These are phyloP conservation scores for Paulownia fortunei DNA, from an alignment of 257 asterid species.

Conservation along the genomic window DNA sequence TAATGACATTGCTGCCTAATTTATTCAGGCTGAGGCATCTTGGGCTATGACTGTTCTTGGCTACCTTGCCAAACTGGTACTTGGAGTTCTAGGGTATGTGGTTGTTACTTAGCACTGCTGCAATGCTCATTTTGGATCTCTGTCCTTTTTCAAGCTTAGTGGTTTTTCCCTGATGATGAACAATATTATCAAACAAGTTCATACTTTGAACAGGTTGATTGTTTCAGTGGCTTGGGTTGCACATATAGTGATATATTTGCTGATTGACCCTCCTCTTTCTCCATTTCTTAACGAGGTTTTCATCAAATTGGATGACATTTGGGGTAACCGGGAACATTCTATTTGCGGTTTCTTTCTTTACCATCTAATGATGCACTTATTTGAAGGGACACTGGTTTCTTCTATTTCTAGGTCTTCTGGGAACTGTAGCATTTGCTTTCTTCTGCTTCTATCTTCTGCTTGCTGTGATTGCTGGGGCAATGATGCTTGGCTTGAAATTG, in stretches of 20 bases:
- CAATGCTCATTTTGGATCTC: slow-evolving; percentile 9
- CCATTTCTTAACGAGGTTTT: slow-evolving; percentile 84
- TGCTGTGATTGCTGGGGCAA: slow-evolving; percentile 89
- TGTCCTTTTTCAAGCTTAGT: slow-evolving; percentile 1
- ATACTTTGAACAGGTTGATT: slow-evolving; percentile 67
- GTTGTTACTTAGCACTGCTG: not conserved
- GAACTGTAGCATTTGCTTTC: slow-evolving; percentile 91
- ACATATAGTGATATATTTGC: slow-evolving; percentile 82
- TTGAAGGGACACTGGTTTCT: slow-evolving; percentile 26
- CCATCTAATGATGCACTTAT: slow-evolving; percentile 20
- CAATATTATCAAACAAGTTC: slow-evolving; percentile 16
- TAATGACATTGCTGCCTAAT: slow-evolving; percentile 19
- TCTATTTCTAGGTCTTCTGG: slow-evolving; percentile 74
- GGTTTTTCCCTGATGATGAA: slow-evolving; percentile 8
- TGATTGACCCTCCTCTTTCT: slow-evolving; percentile 86
- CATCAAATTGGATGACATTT: slow-evolving; percentile 79
- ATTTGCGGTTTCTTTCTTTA: slow-evolving; percentile 14
- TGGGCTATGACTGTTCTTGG: slow-evolving; percentile 96
- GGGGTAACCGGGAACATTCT: slow-evolving; percentile 63
- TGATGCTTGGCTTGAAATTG: slow-evolving; percentile 88
- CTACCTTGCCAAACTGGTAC: slow-evolving; percentile 79
- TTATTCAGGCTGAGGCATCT: slow-evolving; percentile 81
- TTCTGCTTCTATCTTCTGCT: slow-evolving; percentile 94
- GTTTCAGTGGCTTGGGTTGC: slow-evolving; percentile 95
- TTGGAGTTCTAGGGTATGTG: slow-evolving; percentile 82